Evolutionary conservation across 73 alveolate species (phyloP), one percentile per base, ranked within the genome.

Genomic region (Paramecium tetraurelia): DNA sequence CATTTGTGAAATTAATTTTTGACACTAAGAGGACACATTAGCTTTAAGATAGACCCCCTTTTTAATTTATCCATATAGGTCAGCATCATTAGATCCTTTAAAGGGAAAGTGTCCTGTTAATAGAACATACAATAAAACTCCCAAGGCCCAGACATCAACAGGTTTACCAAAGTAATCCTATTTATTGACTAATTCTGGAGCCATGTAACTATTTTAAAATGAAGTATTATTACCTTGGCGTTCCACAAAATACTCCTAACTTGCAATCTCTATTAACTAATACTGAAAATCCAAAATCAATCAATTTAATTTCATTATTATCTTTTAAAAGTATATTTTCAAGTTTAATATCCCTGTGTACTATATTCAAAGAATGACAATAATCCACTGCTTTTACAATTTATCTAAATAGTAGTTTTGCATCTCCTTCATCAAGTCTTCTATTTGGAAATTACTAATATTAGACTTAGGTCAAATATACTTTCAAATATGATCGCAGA

Each of bases 131-230:
- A 80, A 85, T 16, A 89, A 75, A 16, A 95, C 88, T 29, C 98
- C 98, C 16, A 92, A 58, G 7, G 96, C 93, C 98, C 98, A 95
- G 9, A 94, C 76, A 94, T 95, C 96, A 20, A 94, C 92, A 5
- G 96, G 94, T 46, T 70, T 59, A 11, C 98, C 98, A 58, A n/a
- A 77, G 72, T 95, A 95, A 24, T 93, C 96, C 75, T 95, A 59
- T 86, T 93, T 95, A 41, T 63, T 58, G 16, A 95, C 92, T 7
- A 95, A 88, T 86, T 95, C 98, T 3, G 98, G 98, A 22, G 98
- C 95, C 98, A 95, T 95, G 50, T 92, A 95, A 18, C 93, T 53
- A 53, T 18, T 18, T 53, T 20, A 1, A 1, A 18, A 53, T 29
- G 21, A 58, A 5, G 3, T 7, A 85, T 57, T 1, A 48, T 27